A percentile compares a stretch with the other conserved stretches of the same genome.
phyloP scores from a whole-genome alignment of 768 basidiomycete species.

The Termitomyces sp. region DNA sequence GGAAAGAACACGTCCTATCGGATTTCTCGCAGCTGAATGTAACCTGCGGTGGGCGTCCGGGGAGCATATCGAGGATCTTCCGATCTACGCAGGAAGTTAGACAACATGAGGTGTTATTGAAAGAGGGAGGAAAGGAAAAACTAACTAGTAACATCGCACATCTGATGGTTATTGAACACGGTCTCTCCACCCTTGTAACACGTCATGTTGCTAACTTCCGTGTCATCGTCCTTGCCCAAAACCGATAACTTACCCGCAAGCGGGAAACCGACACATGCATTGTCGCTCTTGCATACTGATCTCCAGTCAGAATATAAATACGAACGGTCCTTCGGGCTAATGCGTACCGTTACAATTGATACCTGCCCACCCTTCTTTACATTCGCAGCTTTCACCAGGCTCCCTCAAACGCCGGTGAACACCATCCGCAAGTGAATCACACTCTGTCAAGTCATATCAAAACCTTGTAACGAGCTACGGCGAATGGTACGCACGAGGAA shows the following conservation, averaged over 20 bases:
- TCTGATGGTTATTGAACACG: slow-evolving; percentile 93
- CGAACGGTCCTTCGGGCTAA: not conserved
- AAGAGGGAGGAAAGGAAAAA: slow-evolving; percentile 8
- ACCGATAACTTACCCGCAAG: slow-evolving; percentile 38
- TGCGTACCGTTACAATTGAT: slow-evolving; percentile 93
- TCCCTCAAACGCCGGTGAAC: slow-evolving; percentile 77
- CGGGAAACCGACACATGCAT: slow-evolving; percentile 1
- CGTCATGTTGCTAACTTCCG: slow-evolving; percentile 61
- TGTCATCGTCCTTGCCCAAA: slow-evolving; percentile 31
- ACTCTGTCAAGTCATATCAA: slow-evolving; percentile 47
- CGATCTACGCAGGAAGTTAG: slow-evolving; percentile 51
- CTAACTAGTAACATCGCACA: slow-evolving; percentile 97
- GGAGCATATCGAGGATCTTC: slow-evolving; percentile 91
- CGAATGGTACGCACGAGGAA: slow-evolving; percentile 64
- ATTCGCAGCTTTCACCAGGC: slow-evolving; percentile 72
- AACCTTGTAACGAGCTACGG: not conserved
- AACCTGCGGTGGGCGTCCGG: slow-evolving; percentile 87
- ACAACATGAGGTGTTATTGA: not conserved
- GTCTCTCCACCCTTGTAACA: slow-evolving; percentile 93
- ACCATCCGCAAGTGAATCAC: slow-evolving; percentile 91
- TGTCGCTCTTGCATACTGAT: slow-evolving; percentile 7
- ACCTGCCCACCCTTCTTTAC: slow-evolving; percentile 92
- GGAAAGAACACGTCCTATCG: slow-evolving; percentile 76
- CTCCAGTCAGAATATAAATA: not conserved
- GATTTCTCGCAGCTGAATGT: slow-evolving; percentile 85